Evolutionary conservation across 768 basidiomycete species (phyloP).

Genomic region (Mycena metata): DNA sequence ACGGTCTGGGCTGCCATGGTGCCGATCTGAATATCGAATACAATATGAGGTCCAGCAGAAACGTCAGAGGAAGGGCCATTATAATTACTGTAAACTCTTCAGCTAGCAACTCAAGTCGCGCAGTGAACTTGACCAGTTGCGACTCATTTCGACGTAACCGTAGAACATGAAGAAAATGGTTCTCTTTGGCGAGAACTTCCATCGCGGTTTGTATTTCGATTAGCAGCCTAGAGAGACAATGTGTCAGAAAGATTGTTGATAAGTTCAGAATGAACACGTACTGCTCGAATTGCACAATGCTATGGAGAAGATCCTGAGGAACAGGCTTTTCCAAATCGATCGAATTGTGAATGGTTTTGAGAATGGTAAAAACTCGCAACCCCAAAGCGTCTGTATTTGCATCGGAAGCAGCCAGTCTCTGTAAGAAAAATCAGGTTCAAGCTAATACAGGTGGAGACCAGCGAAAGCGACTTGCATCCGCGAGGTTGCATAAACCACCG

Average conservation of each 20-base stretch:
- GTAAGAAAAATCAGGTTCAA: not conserved
- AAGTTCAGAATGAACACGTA: not conserved
- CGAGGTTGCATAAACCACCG: not conserved
- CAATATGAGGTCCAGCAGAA: too few species aligned
- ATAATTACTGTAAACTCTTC: constrained; percentile 7
- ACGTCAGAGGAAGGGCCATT: too few species aligned
- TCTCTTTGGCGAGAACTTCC: not conserved
- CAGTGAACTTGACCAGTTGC: constrained; percentile 3
- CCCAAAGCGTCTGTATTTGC: constrained; percentile 4
- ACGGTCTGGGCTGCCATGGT: constrained; percentile 1
- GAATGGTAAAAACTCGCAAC: constrained; percentile 4
- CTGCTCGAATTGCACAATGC: constrained; percentile 15
- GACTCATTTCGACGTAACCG: constrained; percentile 17
- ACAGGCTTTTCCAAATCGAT: not conserved
- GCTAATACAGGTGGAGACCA: not conserved
- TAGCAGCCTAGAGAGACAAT: not conserved
- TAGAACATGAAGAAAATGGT: not conserved
- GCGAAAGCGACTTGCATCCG: not conserved
- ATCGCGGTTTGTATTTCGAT: constrained; percentile 5
- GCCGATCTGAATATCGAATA: not conserved
- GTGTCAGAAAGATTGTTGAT: not conserved
- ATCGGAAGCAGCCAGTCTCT: constrained; percentile 18
- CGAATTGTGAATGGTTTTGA: constrained; percentile 10
- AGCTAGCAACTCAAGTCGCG: constrained; percentile 4
- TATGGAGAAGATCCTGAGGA: constrained; percentile 1